Conservation (phyloP, 2,329 filamentous ascomycete genomes). For the Rutstroemia sydowiana region DNA sequence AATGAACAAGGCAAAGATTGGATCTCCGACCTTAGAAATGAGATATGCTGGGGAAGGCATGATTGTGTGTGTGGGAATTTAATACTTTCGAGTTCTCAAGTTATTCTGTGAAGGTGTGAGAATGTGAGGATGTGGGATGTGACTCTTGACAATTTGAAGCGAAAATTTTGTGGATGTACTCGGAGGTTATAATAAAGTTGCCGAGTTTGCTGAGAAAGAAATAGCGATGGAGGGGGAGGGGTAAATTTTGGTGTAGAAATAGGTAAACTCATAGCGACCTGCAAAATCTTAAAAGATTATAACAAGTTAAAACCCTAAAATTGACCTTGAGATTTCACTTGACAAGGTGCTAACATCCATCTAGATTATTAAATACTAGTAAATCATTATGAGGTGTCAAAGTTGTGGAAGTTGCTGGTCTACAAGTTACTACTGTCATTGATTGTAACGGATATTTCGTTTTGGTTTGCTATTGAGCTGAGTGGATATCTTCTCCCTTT, state of each 20-base stretch:
- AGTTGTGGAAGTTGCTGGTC: no score
- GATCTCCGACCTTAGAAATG: slow-evolving; percentile 41
- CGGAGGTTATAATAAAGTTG: no score
- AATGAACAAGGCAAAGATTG: slow-evolving; percentile 46
- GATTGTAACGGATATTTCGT: slow-evolving; percentile 2
- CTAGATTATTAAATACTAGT: no score
- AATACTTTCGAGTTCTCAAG: not conserved
- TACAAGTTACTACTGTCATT: not conserved
- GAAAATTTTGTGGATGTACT: no score
- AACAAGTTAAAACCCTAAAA: no score
- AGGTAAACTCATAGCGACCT: no score
- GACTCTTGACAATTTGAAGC: not conserved
- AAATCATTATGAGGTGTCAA: not conserved
- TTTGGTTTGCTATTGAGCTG: slow-evolving; percentile 13
- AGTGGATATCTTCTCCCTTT: slow-evolving; percentile 9
- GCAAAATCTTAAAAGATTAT: no score
- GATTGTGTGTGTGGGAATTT: not conserved
- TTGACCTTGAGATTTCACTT: no score
- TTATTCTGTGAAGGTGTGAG: not conserved
- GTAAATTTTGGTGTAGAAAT: no score
- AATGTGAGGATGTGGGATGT: not conserved
- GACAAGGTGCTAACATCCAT: no score
- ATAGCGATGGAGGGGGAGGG: no score
- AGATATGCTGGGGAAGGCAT: slow-evolving; percentile 28
- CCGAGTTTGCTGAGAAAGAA: no score